phyloP scores from a whole-genome alignment of 441 rosid genomes.

The Pelargonium australe region DNA sequence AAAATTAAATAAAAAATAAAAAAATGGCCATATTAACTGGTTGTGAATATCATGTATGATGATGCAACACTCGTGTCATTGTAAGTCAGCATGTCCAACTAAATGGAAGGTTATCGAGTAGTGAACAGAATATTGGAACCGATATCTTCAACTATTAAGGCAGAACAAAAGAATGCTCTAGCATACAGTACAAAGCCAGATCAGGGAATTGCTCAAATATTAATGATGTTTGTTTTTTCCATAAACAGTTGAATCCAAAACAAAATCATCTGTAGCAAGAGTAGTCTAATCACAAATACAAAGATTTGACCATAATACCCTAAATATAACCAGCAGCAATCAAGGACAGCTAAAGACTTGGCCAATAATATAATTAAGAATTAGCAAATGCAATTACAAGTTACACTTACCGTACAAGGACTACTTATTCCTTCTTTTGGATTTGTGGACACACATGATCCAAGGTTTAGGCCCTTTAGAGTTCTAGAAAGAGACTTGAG shows the following conservation, averaged over 20 bases:
- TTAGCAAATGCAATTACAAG: slow-evolving; percentile 8
- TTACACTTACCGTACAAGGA: slow-evolving; percentile 68
- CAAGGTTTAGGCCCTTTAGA: slow-evolving; percentile 75
- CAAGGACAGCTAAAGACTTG: background rate
- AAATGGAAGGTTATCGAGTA: background rate
- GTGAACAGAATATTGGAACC: background rate
- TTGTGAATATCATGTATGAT: slow-evolving; percentile 10
- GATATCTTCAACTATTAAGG: background rate
- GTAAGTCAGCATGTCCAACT: background rate
- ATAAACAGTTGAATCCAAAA: background rate
- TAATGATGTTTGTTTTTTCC: background rate
- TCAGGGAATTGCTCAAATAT: background rate
- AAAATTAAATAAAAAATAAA: background rate
- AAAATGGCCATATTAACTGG: slow-evolving; percentile 11
- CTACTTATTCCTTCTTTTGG: slow-evolving; percentile 84
- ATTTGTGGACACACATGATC: slow-evolving; percentile 48
- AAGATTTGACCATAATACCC: background rate
- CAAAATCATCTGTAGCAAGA: slow-evolving; percentile 1
- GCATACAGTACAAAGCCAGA: background rate
- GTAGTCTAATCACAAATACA: background rate
- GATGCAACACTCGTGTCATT: background rate
- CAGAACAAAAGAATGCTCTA: background rate
- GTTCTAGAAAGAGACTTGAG: slow-evolving; percentile 96
- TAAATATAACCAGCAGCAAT: background rate
- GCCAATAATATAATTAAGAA: background rate